A percentile compares a stretch with the other conserved stretches of the same genome.
Evolutionary conservation across 805 yeast species (phyloP).

Genomic region (Zygosaccharomyces siamensis): DNA sequence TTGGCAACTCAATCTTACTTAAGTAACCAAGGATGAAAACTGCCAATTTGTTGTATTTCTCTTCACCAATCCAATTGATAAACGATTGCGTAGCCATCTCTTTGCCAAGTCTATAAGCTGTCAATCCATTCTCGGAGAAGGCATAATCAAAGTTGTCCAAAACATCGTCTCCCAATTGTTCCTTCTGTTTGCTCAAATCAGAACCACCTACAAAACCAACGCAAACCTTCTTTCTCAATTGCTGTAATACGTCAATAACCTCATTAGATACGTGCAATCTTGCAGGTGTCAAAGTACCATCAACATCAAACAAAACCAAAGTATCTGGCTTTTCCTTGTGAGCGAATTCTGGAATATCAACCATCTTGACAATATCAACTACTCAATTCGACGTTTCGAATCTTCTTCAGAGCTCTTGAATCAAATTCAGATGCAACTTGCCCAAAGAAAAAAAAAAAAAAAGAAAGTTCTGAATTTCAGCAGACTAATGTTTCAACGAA

Average conservation of each 20-base stretch:
- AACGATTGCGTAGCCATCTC: slow-evolving; percentile 90
- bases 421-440: too few relatives aligned
- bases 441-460: background rate
- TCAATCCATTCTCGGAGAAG: slow-evolving; percentile 95
- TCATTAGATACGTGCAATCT: slow-evolving; percentile 75
- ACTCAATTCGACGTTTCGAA: background rate
- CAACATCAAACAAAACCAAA: slow-evolving; percentile 93
- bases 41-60: slow-evolving; percentile 82
- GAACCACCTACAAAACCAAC: slow-evolving; percentile 98
- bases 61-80: slow-evolving; percentile 93
- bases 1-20: slow-evolving; percentile 82
- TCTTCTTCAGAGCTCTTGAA: background rate
- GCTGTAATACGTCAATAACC: slow-evolving; percentile 62
- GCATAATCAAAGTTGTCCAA: slow-evolving; percentile 86
- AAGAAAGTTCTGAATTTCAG: background rate
- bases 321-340: slow-evolving; percentile 79
- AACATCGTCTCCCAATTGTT: slow-evolving; percentile 84
- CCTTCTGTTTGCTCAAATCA: slow-evolving; percentile 89
- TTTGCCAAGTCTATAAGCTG: slow-evolving; percentile 91
- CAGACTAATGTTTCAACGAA: background rate
- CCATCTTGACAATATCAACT: slow-evolving; percentile 4
- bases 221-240: slow-evolving; percentile 85
- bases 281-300: slow-evolving; percentile 97
- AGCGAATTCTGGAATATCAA: slow-evolving; percentile 49
- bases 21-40: slow-evolving; percentile 82